Evolutionary conservation across 495 filamentous ascomycete species (phyloP).

Genomic region (Lophiostoma macrostomum): DNA sequence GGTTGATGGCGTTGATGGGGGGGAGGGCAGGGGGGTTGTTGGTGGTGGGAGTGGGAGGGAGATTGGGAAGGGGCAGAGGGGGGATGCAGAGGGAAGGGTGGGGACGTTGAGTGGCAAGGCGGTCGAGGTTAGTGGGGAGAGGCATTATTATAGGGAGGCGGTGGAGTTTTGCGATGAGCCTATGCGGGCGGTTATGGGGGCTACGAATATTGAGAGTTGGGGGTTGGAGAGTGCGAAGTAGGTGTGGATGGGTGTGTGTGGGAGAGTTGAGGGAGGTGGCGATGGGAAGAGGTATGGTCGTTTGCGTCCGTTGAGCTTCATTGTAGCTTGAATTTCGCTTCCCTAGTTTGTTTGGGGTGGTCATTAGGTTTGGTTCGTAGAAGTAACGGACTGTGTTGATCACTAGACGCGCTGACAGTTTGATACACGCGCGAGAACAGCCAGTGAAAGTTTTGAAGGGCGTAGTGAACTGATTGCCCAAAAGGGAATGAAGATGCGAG

Average conservation of each 20-base stretch:
- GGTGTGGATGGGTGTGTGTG: too few species aligned
- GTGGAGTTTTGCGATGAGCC: conserved; percentile 34
- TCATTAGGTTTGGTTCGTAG: too few species aligned
- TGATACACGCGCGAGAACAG: too few species aligned
- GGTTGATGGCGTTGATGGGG: conserved; percentile 27
- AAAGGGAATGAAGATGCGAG: too few species aligned
- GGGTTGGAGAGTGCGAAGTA: conserved; percentile 6
- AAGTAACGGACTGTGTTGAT: too few species aligned
- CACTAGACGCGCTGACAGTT: too few species aligned
- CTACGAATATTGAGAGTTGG: conserved; percentile 33
- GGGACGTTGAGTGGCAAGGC: conserved; percentile 18
- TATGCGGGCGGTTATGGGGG: conserved; percentile 36
- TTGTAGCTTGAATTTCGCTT: too few species aligned
- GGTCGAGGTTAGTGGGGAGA: conserved; percentile 36
- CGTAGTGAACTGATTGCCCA: too few species aligned
- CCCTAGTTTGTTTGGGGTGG: too few species aligned
- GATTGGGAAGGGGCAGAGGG: conserved; percentile 5
- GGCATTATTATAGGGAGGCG: conserved; percentile 35
- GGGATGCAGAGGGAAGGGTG: too few species aligned
- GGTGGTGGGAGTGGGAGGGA: too few species aligned
- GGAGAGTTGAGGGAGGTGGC: not conserved
- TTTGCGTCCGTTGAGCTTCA: not conserved
- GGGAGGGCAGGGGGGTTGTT: conserved; percentile 1
- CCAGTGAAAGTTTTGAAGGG: too few species aligned
- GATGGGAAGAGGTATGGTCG: not conserved